These are phyloP conservation scores for Verticillium nubilum DNA, from an alignment of 2,329 filamentous ascomycete genomes.

Conservation along the genomic window DNA sequence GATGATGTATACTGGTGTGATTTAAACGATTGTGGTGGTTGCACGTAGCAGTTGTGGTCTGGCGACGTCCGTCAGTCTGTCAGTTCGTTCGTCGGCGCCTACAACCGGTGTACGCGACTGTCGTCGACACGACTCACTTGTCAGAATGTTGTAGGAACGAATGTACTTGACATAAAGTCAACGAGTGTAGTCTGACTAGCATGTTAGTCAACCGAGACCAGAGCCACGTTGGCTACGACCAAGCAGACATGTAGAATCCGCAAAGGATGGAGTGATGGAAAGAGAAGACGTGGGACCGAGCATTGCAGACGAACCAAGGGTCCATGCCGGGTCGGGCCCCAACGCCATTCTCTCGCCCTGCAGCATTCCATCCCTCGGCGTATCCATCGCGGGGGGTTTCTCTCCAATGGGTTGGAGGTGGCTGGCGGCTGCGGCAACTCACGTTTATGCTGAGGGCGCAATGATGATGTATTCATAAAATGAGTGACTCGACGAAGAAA, in stretches of 20 bases:
- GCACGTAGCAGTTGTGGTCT: not conserved
- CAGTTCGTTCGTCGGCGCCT: constrained; percentile 3
- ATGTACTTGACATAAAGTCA: constrained; percentile 55
- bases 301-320: not conserved
- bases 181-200: constrained; percentile 36
- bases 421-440: constrained; percentile 33
- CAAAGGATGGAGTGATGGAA: not conserved
- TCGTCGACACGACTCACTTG: constrained; percentile 30
- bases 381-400: not conserved
- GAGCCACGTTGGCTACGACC: not conserved
- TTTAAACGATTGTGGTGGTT: constrained; percentile 10
- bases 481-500: constrained; percentile 14
- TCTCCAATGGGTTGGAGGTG: not conserved
- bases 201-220: not conserved
- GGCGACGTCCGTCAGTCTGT: constrained; percentile 2
- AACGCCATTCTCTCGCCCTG: not conserved
- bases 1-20: not conserved
- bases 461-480: constrained; percentile 4
- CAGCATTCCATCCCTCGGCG: not conserved
- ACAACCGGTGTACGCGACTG: not conserved
- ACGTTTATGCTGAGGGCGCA: constrained; percentile 25
- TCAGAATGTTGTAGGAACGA: constrained; percentile 47
- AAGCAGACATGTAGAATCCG: not conserved
- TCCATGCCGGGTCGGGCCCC: not conserved
- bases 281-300: not conserved